Evolutionary conservation across 2,329 filamentous ascomycete species (phyloP), one percentile per base, ranked within the genome.

Genomic region (Huntiella decipiens): DNA sequence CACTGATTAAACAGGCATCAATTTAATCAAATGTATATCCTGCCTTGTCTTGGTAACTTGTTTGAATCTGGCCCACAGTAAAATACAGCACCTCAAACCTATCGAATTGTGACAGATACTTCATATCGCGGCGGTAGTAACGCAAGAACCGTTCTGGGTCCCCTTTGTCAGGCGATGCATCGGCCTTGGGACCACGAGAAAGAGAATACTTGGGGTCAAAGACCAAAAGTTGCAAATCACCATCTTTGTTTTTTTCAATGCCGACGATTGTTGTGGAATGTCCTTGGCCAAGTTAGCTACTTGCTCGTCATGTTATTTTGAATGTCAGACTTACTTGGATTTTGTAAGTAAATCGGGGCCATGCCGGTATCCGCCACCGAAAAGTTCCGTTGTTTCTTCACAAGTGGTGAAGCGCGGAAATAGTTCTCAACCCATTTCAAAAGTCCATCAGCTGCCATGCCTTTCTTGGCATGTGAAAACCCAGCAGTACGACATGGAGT

Each of bases 241-340:
- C 81, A 49, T 79, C 69, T 32, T 62, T 65, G 22, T 70, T 72
- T 52, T 72, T 74, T 60, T 95, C 86, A 19, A 93, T 68, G 0
- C 88, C 88, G 46, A 96, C 68, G 44, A 96, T 85, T 1, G 85
- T 93, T 65, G 94, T 68, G 1, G 87, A 95, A 59, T 96, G 88
- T 2, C 86, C 84, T 70, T 19, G 33, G 28, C 12, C 15, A 4
- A 17, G 5, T 44, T 12, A 15, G n/a, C 6, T 19, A 17, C 4
- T 17, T 16, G 31, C 5, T 15, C 19, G 13, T 17, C 22, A 16
- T 19, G 6, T 5, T 6, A 39, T 11, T 17, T n/a, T 10, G 2
- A 19, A 6, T 8, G 19, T 31, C 5, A 41, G 28, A 52, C 60
- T 49, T 63, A 76, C 77, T 79, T 52, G 77, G 75, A 54, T 91